These are phyloP conservation scores for Sporothrix protearum DNA, from an alignment of 2,329 filamentous ascomycete genomes.

Conservation along the genomic window DNA sequence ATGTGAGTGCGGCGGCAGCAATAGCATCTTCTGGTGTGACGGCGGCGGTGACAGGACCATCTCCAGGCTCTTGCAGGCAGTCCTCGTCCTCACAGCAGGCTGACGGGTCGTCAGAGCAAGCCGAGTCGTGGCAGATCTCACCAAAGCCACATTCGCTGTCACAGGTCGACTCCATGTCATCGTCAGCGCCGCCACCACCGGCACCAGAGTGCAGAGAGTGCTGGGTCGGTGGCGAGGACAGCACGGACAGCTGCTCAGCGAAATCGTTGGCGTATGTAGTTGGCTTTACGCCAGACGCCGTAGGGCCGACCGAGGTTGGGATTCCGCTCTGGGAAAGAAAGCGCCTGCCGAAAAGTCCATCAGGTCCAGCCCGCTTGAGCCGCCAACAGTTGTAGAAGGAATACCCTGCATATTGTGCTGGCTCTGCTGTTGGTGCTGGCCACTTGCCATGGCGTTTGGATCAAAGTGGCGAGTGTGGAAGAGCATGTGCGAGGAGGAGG, in stretches of 20 bases:
- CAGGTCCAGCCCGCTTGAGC: not conserved
- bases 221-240: constrained; percentile 23
- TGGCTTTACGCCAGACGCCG: constrained; percentile 12
- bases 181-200: constrained; percentile 7
- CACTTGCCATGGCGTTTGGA: not conserved
- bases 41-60: not conserved
- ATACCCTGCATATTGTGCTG: not conserved
- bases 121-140: constrained; percentile 27
- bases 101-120: constrained; percentile 27
- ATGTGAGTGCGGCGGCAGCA: constrained; percentile 27
- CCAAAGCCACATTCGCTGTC: constrained; percentile 29
- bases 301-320: not conserved
- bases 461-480: constrained; percentile 27
- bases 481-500: constrained; percentile 24
- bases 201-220: not conserved
- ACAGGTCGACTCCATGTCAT: constrained; percentile 25
- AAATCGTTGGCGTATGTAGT: constrained; percentile 17
- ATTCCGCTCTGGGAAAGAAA: constrained; percentile 14
- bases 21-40: constrained; percentile 27
- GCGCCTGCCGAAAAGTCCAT: constrained; percentile 3
- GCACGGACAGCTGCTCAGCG: constrained; percentile 24
- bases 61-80: constrained; percentile 21
- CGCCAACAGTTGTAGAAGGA: not conserved
- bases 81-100: constrained; percentile 29
- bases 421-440: not conserved